phyloP scores from a whole-genome alignment of 2,329 filamentous ascomycete species.

The Sordariomycetes sp. region DNA sequence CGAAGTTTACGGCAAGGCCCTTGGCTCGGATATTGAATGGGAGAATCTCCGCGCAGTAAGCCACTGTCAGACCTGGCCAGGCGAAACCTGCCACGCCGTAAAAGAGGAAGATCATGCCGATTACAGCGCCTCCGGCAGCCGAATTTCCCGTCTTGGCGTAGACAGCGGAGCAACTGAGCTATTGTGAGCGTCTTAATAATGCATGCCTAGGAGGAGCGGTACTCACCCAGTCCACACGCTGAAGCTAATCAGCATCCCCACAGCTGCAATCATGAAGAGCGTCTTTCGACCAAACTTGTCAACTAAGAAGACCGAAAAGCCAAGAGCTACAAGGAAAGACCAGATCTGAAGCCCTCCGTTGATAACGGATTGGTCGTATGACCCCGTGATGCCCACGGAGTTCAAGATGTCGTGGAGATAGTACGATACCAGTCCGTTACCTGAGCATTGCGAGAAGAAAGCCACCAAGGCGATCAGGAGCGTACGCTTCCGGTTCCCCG shows the following conservation, averaged over 20 bases:
- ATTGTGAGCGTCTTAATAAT: too few species aligned
- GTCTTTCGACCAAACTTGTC: conserved; percentile 26
- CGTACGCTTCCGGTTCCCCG: conserved; percentile 10
- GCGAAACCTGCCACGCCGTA: conserved; percentile 10
- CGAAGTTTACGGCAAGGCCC: conserved; percentile 13
- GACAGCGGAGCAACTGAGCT: conserved; percentile 6
- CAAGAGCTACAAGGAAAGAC: conserved; percentile 5
- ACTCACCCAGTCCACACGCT: conserved; percentile 20
- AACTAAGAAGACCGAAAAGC: conserved; percentile 22
- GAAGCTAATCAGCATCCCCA: conserved; percentile 21
- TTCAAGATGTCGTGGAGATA: conserved; percentile 26
- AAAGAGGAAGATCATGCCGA: conserved; percentile 26
- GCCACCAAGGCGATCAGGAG: conserved; percentile 7
- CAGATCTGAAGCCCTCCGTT: conserved; percentile 17
- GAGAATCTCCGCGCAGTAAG: conserved; percentile 7
- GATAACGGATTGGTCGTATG: conserved; percentile 16
- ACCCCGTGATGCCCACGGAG: conserved; percentile 24
- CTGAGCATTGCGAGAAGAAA: conserved; percentile 15
- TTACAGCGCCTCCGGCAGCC: conserved; percentile 14
- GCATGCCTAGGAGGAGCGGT: too few species aligned
- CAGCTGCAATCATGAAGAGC: conserved; percentile 25
- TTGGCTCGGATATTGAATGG: conserved; percentile 7
- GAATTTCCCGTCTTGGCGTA: conserved; percentile 7
- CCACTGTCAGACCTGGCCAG: conserved; percentile 6
- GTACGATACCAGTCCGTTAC: conserved; percentile 18